Evolutionary conservation across 2,329 filamentous ascomycete genomes (phyloP).

Genomic region (Magnaporthiopsis rhizophila): DNA sequence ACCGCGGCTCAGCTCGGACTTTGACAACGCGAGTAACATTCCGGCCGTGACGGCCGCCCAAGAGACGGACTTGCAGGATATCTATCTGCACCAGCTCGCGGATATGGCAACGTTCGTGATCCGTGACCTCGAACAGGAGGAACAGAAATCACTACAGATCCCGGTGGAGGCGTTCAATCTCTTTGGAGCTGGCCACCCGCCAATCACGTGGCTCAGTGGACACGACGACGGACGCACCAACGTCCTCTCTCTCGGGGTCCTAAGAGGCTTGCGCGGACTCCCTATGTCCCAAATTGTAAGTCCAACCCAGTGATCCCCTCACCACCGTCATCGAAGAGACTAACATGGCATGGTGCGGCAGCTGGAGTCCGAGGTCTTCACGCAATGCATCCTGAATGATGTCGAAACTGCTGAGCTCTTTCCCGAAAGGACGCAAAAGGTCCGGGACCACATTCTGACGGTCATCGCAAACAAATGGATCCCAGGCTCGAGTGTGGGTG

Average conservation of each 20-base stretch:
- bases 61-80: constrained; percentile 9
- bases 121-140: constrained; percentile 17
- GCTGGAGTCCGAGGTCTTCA: neutral
- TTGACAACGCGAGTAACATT: neutral
- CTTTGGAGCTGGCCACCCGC: constrained; percentile 13
- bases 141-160: constrained; percentile 18
- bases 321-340: neutral
- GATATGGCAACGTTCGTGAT: constrained; percentile 22
- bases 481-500: constrained; percentile 4
- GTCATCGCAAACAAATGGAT: constrained; percentile 18
- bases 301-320: neutral
- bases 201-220: constrained; percentile 13
- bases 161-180: constrained; percentile 17
- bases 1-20: neutral
- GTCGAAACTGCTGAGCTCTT: constrained; percentile 3
- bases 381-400: neutral
- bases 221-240: constrained; percentile 13
- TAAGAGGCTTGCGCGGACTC: constrained; percentile 21
- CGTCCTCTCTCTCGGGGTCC: constrained; percentile 19
- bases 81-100: constrained; percentile 19
- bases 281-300: constrained; percentile 19
- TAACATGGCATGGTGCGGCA: neutral
- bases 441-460: constrained; percentile 15
- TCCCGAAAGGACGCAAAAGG: constrained; percentile 9
- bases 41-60: neutral